Evolutionary conservation across 2,329 filamentous ascomycete species (phyloP), one percentile per base, ranked within the genome.

Genomic region (Pseudocercospora cruenta): DNA sequence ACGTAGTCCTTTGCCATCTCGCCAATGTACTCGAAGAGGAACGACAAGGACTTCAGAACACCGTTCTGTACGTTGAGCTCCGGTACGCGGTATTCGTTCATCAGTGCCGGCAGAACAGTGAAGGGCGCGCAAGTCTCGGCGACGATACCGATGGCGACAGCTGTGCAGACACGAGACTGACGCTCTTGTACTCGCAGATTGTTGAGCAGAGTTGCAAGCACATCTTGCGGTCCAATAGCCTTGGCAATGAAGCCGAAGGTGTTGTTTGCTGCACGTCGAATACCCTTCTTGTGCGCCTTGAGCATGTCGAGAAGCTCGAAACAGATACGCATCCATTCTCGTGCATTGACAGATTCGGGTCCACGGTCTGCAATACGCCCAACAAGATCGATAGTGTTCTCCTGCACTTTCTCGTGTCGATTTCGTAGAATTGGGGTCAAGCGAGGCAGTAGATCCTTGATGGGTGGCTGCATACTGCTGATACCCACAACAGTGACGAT

Each of bases 311-410:
- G 88, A 62, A 99, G 85, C 82, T 99, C 95, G 80, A 99, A 99
- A 82, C 95, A 99, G 78, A 99, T 99, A 78, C 95, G 90, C 96
- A 99, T 99, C 95, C 95, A 99, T 81, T 99, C 95, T 75, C 95
- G 88, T 14, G 95, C 94, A 77, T 97, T 97, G 77, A 99, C 95
- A 69, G 91, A 94, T 80, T 99, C 95, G 1, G 95, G 94, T 0
- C 95, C 96, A 71, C 95, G 91, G 80, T 99, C 95, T 16, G 96
- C 95, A 73, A 99, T 98, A 84, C 95, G 94, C 63, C 95, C 95
- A 21, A 99, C 95, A 1, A 99, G 86, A 78, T 99, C 95, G 74
- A 99, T 98, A 0, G 95, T 98, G 80, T 99, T 99, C 76, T 99
- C 95, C 79, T 99, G 95, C 51, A 99, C 96, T 81, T 99, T 99